Evolutionary conservation across 352 stramenopile genomes (phyloP).

Genomic region (Pythium dissotocum): DNA sequence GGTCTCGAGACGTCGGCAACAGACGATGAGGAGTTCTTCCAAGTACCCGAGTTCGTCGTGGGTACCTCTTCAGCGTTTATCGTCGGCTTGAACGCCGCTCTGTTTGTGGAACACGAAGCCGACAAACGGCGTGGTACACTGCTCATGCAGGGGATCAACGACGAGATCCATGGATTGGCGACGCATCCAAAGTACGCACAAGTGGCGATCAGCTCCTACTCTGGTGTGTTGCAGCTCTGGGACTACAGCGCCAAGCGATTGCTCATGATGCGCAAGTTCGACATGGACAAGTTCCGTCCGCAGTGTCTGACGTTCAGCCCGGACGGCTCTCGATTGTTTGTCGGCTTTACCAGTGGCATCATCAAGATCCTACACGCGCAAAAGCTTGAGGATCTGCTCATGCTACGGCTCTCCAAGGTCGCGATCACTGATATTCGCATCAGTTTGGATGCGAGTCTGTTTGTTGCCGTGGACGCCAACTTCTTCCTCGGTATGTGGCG

Average conservation of each 20-base stretch:
- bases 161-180: constrained; percentile 80
- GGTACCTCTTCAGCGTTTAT: constrained; percentile 86
- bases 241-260: constrained; percentile 85
- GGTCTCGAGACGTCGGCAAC: constrained; percentile 8
- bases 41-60: constrained; percentile 91
- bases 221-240: constrained; percentile 89
- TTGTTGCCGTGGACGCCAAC: constrained; percentile 78
- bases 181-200: constrained; percentile 73
- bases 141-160: constrained; percentile 90
- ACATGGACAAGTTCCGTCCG: constrained; percentile 62
- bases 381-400: constrained; percentile 72
- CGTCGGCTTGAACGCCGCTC: constrained; percentile 68
- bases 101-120: constrained; percentile 88
- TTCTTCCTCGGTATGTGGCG: constrained; percentile 81
- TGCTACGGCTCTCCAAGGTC: constrained; percentile 65
- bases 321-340: constrained; percentile 73
- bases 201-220: constrained; percentile 81
- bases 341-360: constrained; percentile 85
- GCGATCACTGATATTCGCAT: constrained; percentile 82
- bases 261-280: constrained; percentile 82
- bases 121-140: constrained; percentile 88
- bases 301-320: constrained; percentile 83
- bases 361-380: constrained; percentile 86
- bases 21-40: constrained; percentile 52
- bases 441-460: constrained; percentile 64